Evolutionary conservation across 495 filamentous ascomycete genomes (phyloP).

Genomic region (Clavariopsis aquatica): DNA sequence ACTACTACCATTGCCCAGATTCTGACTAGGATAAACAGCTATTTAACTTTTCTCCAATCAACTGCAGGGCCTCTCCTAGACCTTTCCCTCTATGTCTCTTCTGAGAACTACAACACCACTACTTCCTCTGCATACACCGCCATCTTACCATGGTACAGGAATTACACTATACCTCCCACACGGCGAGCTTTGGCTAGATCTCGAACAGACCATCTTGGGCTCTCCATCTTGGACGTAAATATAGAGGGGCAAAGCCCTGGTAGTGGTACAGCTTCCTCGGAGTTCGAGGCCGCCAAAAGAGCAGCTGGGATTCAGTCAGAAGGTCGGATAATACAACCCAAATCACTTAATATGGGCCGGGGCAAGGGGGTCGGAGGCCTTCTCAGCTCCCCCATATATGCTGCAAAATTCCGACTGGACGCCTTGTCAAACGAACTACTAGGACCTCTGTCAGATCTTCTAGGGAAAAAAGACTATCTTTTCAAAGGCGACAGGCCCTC

Average conservation of each 20-base stretch:
- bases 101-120: slow-evolving; percentile 71
- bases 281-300: slow-evolving; percentile 38
- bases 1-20: not conserved
- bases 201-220: slow-evolving; percentile 72
- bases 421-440: slow-evolving; percentile 68
- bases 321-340: slow-evolving; percentile 31
- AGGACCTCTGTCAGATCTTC: slow-evolving; percentile 64
- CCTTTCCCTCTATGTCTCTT: slow-evolving; percentile 74
- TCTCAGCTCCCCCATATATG: slow-evolving; percentile 42
- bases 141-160: slow-evolving; percentile 78
- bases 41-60: slow-evolving; percentile 36
- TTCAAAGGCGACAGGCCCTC: slow-evolving; percentile 54
- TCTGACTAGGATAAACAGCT: slow-evolving; percentile 8
- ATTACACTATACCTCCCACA: slow-evolving; percentile 73
- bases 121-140: slow-evolving; percentile 75
- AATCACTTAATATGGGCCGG: slow-evolving; percentile 38
- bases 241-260: slow-evolving; percentile 30
- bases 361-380: slow-evolving; percentile 40
- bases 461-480: slow-evolving; percentile 58
- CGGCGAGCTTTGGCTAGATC: slow-evolving; percentile 65
- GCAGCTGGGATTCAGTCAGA: slow-evolving; percentile 27
- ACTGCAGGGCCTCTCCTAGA: slow-evolving; percentile 42
- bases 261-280: slow-evolving; percentile 10
- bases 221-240: slow-evolving; percentile 66
- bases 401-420: slow-evolving; percentile 66